phyloP scores from a whole-genome alignment of 2,329 filamentous ascomycete species.

The Escovopsis sp. region DNA sequence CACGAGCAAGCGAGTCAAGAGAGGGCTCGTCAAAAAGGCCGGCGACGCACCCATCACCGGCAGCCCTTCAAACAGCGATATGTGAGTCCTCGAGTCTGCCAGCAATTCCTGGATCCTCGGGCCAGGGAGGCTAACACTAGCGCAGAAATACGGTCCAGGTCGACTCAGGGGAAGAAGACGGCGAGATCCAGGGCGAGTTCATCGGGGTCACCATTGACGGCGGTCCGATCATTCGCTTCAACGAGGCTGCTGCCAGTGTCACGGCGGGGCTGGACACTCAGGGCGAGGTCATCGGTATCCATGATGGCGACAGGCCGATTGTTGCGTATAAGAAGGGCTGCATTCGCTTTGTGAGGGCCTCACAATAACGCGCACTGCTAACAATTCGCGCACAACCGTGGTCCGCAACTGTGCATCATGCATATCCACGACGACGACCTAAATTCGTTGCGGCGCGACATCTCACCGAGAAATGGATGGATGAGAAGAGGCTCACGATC shows the following conservation, averaged over 20 bases:
- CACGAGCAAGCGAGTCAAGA: constrained; percentile 22
- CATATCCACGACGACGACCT: too few species aligned
- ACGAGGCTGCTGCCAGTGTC: not conserved
- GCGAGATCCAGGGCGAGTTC: constrained; percentile 20
- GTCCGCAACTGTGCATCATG: too few species aligned
- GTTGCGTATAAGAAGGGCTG: constrained; percentile 23
- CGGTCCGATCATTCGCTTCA: constrained; percentile 31
- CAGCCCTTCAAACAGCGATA: constrained; percentile 26
- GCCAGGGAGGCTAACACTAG: constrained; percentile 6
- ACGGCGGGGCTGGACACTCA: constrained; percentile 18
- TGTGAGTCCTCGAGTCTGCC: constrained; percentile 19
- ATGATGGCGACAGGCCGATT: constrained; percentile 20
- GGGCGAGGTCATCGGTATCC: constrained; percentile 23
- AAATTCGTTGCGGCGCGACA: too few species aligned
- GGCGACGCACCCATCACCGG: constrained; percentile 10
- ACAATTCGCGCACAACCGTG: too few species aligned
- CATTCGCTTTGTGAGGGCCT: constrained; percentile 9
- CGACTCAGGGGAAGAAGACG: constrained; percentile 17
- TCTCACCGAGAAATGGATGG: too few species aligned
- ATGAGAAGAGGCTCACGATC: too few species aligned
- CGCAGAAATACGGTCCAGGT: constrained; percentile 24
- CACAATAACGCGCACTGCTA: too few species aligned
- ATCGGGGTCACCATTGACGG: constrained; percentile 31
- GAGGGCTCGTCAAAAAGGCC: constrained; percentile 11
- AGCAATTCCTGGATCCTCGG: not conserved